Evolutionary conservation across 2,329 filamentous ascomycete species (phyloP).

Genomic region (Sordariomycetes sp.): DNA sequence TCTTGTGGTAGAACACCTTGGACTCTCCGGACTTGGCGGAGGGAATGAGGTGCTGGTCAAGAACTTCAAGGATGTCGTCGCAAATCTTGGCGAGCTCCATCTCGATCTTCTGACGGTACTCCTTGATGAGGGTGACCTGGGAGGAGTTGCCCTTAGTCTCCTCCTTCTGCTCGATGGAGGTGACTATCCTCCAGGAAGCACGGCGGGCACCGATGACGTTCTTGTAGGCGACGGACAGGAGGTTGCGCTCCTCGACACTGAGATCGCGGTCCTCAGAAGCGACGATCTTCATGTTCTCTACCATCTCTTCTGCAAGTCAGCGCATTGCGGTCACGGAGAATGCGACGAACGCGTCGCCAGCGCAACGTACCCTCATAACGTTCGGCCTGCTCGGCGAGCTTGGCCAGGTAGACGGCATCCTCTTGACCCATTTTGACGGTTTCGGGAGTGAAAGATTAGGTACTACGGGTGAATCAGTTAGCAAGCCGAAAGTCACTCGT

Average conservation of each 20-base stretch:
- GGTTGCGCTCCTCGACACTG: slow-evolving; percentile 92
- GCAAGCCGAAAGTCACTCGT: background rate
- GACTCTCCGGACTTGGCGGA: slow-evolving; percentile 93
- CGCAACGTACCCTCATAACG: slow-evolving; percentile 87
- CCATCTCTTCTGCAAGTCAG: slow-evolving; percentile 65
- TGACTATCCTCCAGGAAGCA: slow-evolving; percentile 97
- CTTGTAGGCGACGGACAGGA: slow-evolving; percentile 97
- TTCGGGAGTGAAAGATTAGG: slow-evolving; percentile 7
- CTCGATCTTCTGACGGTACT: slow-evolving; percentile 99
- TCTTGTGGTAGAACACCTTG: slow-evolving; percentile 99
- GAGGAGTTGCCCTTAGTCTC: slow-evolving; percentile 95
- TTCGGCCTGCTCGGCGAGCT: slow-evolving; percentile 99
- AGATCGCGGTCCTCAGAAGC: slow-evolving; percentile 78
- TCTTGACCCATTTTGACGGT: slow-evolving; percentile 88
- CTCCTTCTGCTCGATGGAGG: slow-evolving; percentile 98
- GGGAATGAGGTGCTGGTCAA: slow-evolving; percentile 89
- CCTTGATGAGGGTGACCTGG: slow-evolving; percentile 87
- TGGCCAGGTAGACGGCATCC: slow-evolving; percentile 98
- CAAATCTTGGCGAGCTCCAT: slow-evolving; percentile 94
- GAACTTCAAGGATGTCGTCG: slow-evolving; percentile 90
- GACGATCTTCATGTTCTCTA: slow-evolving; percentile 99
- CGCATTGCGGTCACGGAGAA: background rate
- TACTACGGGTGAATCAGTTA: slow-evolving; percentile 1
- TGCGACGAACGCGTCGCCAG: background rate
- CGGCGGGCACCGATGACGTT: slow-evolving; percentile 95